A percentile compares a stretch with the other conserved stretches of the same genome.
These are phyloP conservation scores for Heritiera littoralis DNA, from an alignment of 345 rosid species.

Conservation along the genomic window DNA sequence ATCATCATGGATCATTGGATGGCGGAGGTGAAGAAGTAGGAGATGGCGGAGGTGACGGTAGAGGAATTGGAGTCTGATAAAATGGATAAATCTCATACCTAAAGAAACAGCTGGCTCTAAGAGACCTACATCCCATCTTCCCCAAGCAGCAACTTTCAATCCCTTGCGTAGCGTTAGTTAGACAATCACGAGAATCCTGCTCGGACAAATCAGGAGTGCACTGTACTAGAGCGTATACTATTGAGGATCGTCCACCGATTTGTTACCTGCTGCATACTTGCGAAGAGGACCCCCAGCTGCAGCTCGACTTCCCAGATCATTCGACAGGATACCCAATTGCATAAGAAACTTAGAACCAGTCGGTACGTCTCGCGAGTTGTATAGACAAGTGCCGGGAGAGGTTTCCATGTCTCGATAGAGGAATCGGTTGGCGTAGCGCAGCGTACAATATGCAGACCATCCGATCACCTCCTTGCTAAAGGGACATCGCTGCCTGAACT, in stretches of 20 bases:
- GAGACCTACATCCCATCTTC: slow-evolving; percentile 37
- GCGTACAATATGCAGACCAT: slow-evolving; percentile 45
- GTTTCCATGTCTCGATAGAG: slow-evolving; percentile 29
- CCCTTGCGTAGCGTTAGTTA: slow-evolving; percentile 17
- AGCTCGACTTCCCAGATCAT: slow-evolving; percentile 7
- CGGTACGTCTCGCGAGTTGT: slow-evolving; percentile 23
- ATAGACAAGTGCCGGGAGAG: slow-evolving; percentile 20
- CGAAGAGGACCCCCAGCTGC: not conserved
- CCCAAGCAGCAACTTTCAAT: slow-evolving; percentile 34
- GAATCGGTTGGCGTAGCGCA: slow-evolving; percentile 44
- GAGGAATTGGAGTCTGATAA: not conserved
- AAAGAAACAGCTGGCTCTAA: slow-evolving; percentile 30
- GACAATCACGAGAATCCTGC: slow-evolving; percentile 43
- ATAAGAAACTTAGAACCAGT: slow-evolving; percentile 13
- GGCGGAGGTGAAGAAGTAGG: not conserved
- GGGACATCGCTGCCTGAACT: slow-evolving; percentile 37
- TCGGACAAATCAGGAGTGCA: slow-evolving; percentile 56
- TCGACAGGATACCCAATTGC: slow-evolving; percentile 24
- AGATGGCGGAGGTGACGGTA: not conserved
- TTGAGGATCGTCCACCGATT: slow-evolving; percentile 14
- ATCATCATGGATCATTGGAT: too few species aligned
- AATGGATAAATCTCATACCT: slow-evolving; percentile 29
- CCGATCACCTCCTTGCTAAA: slow-evolving; percentile 34
- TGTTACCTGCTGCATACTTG: slow-evolving; percentile 15
- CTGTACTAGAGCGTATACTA: slow-evolving; percentile 38